These are phyloP conservation scores for Ziziphus jujuba DNA, from an alignment of 306 rosid genomes.

Conservation along the genomic window DNA sequence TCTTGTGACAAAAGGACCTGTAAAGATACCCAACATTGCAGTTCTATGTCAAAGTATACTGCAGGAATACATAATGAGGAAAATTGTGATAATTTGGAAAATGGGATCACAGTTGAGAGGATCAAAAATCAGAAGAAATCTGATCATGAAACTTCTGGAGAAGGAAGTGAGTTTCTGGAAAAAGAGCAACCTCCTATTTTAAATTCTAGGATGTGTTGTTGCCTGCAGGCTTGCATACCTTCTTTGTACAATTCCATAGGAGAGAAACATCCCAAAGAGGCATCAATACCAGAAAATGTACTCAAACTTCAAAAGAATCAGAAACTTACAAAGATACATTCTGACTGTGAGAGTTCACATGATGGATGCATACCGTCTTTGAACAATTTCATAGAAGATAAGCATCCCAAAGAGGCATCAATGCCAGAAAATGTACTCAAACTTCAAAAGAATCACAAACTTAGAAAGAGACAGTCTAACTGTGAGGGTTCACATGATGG, in stretches of 20 bases:
- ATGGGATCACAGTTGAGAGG: slow-evolving; percentile 29
- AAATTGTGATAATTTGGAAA: slow-evolving; percentile 29
- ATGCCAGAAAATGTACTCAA: slow-evolving; percentile 27
- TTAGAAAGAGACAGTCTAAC: slow-evolving; percentile 26
- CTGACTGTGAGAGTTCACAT: slow-evolving; percentile 25
- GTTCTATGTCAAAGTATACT: slow-evolving; percentile 18
- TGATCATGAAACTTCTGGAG: slow-evolving; percentile 28
- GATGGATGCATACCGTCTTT: slow-evolving; percentile 31
- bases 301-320: slow-evolving; percentile 34
- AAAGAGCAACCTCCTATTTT: slow-evolving; percentile 37
- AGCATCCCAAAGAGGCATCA: slow-evolving; percentile 24
- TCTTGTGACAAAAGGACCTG: slow-evolving; percentile 38
- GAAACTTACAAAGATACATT: slow-evolving; percentile 27
- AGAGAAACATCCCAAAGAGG: slow-evolving; percentile 27
- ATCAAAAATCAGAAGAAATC: slow-evolving; percentile 28
- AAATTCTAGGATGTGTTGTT: slow-evolving; percentile 26
- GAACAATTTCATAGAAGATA: slow-evolving; percentile 27
- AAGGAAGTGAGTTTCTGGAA: slow-evolving; percentile 23
- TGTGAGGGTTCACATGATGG: slow-evolving; percentile 28
- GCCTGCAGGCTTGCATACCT: slow-evolving; percentile 42
- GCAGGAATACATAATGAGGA: slow-evolving; percentile 34
- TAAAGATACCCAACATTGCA: slow-evolving; percentile 20
- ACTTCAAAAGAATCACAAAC: slow-evolving; percentile 34
- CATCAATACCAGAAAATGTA: slow-evolving; percentile 26
- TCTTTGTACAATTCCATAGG: slow-evolving; percentile 24